Evolutionary conservation across 768 basidiomycete genomes (phyloP).

Genomic region (Suillus americanus): DNA sequence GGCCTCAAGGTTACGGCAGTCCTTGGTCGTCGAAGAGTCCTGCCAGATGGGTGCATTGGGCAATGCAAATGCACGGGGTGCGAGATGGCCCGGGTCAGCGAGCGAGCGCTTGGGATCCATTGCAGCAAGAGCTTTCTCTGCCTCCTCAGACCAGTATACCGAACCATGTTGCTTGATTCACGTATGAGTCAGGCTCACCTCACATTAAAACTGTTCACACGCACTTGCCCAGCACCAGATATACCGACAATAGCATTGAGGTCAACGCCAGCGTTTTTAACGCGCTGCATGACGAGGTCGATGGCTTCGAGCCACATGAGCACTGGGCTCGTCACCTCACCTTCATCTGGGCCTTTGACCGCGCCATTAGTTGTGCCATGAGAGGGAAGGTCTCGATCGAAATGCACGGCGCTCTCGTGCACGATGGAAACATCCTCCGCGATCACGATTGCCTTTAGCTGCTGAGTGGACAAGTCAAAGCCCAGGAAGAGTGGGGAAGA

Average conservation of each 20-base stretch:
- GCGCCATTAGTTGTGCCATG: slow-evolving; percentile 69
- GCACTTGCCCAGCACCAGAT: slow-evolving; percentile 78
- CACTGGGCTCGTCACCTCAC: slow-evolving; percentile 80
- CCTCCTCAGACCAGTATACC: slow-evolving; percentile 72
- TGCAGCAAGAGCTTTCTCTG: slow-evolving; percentile 48
- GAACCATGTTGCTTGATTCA: slow-evolving; percentile 78
- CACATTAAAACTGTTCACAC: slow-evolving; percentile 12
- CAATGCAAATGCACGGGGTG: slow-evolving; percentile 64
- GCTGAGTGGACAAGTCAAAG: slow-evolving; percentile 85
- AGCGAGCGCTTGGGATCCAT: slow-evolving; percentile 54
- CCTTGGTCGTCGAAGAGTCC: slow-evolving; percentile 79
- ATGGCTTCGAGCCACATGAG: slow-evolving; percentile 85
- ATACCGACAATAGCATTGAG: slow-evolving; percentile 59
- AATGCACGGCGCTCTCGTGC: slow-evolving; percentile 73
- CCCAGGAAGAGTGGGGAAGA: slow-evolving; percentile 61
- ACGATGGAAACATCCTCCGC: slow-evolving; percentile 55
- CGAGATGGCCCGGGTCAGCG: slow-evolving; percentile 49
- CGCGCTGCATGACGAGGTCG: slow-evolving; percentile 68
- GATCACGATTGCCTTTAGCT: slow-evolving; percentile 75
- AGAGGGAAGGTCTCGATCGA: slow-evolving; percentile 74
- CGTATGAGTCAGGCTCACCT: background rate
- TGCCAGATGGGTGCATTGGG: slow-evolving; percentile 84
- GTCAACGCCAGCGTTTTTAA: slow-evolving; percentile 59
- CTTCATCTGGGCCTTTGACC: slow-evolving; percentile 58
- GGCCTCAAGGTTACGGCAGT: slow-evolving; percentile 69